Conservation (phyloP, 1,284 basidiomycete species). For the Irpex sp. region DNA sequence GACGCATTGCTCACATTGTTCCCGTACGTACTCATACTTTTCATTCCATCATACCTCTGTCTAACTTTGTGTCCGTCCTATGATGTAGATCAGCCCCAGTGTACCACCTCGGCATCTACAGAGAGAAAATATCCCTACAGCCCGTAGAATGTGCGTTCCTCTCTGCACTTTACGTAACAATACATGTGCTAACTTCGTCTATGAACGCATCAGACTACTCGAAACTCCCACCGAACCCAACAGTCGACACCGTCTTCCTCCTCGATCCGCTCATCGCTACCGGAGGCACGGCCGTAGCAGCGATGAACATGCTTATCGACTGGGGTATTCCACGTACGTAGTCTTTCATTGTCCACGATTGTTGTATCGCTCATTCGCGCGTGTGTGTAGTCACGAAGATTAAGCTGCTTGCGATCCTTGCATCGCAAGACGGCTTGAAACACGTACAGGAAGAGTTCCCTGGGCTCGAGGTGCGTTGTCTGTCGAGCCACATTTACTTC, state of each 20-base stretch:
- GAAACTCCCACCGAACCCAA: conserved; percentile 76
- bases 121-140: conserved; percentile 86
- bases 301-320: conserved; percentile 77
- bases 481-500: too few relatives aligned
- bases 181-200: background rate
- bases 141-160: conserved; percentile 82
- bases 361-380: conserved; percentile 1
- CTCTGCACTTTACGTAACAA: background rate
- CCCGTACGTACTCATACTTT: conserved; percentile 46
- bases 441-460: conserved; percentile 67
- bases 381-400: conserved; percentile 56
- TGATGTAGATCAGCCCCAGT: conserved; percentile 64
- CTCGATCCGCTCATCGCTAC: conserved; percentile 93
- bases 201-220: conserved; percentile 66
- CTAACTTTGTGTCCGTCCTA: background rate
- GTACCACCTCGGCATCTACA: conserved; percentile 86
- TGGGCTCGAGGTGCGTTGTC: conserved; percentile 81
- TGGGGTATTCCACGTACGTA: conserved; percentile 74
- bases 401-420: conserved; percentile 82
- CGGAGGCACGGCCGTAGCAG: conserved; percentile 88
- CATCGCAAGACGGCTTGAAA: conserved; percentile 68
- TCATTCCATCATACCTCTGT: background rate
- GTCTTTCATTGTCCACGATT: background rate
- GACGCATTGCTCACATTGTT: conserved; percentile 80
- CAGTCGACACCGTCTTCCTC: conserved; percentile 79